Conservation (phyloP, 2,329 filamentous ascomycete genomes). For the Scedosporium dehoogii region DNA sequence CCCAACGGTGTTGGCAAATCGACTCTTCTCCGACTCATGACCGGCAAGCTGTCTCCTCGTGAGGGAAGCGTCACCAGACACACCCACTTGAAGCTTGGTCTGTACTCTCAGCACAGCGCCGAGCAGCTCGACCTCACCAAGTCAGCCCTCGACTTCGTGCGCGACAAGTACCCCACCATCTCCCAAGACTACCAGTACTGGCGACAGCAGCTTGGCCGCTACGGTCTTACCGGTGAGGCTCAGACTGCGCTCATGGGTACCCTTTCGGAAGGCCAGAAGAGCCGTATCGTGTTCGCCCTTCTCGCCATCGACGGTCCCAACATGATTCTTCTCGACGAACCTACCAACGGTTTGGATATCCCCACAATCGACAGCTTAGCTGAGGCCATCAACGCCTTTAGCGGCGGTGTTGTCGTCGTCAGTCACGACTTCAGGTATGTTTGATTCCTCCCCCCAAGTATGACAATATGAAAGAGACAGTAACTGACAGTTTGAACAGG, state of each 20-base stretch:
- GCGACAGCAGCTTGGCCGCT: slow-evolving; percentile 92
- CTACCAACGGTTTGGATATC: slow-evolving; percentile 98
- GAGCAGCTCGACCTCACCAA: slow-evolving; percentile 98
- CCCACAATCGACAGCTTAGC: slow-evolving; percentile 96
- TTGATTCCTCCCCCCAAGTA: neutral
- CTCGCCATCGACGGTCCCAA: slow-evolving; percentile 92
- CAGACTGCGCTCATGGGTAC: slow-evolving; percentile 98
- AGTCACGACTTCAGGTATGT: slow-evolving; percentile 96
- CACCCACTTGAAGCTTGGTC: slow-evolving; percentile 95
- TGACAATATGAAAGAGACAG: neutral
- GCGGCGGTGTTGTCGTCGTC: slow-evolving; percentile 93
- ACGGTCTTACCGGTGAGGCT: slow-evolving; percentile 84
- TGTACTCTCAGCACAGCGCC: slow-evolving; percentile 97
- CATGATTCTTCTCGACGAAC: slow-evolving; percentile 96
- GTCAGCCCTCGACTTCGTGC: slow-evolving; percentile 93
- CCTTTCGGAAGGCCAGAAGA: slow-evolving; percentile 94
- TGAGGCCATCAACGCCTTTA: slow-evolving; percentile 94
- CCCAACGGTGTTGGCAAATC: slow-evolving; percentile 99
- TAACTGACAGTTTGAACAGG: slow-evolving; percentile 35
- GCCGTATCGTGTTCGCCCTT: slow-evolving; percentile 93
- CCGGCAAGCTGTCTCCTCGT: slow-evolving; percentile 82
- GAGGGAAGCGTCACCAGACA: slow-evolving; percentile 75
- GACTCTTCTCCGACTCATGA: slow-evolving; percentile 91
- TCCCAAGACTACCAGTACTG: slow-evolving; percentile 99
- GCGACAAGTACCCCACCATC: slow-evolving; percentile 83